These are phyloP conservation scores for Fusarium cyanostomum DNA, from an alignment of 2,329 filamentous ascomycete genomes.

Conservation along the genomic window DNA sequence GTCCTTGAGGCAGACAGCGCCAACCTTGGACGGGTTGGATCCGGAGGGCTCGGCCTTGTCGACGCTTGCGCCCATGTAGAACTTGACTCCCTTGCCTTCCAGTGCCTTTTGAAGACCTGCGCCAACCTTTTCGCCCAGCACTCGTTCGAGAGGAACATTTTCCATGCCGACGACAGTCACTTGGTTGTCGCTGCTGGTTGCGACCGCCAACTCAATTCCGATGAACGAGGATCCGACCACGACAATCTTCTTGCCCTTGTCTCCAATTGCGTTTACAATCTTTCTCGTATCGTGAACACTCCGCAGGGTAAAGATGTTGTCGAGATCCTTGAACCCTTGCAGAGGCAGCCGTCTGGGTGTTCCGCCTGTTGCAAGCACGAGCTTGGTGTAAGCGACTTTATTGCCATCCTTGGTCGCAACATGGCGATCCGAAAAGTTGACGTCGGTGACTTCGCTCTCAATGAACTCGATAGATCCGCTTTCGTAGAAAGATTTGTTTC, in stretches of 20 bases:
- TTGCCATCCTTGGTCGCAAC: conserved; percentile 80
- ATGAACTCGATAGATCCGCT: conserved; percentile 66
- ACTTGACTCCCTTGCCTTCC: conserved; percentile 89
- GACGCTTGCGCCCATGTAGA: conserved; percentile 82
- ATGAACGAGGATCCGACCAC: conserved; percentile 95
- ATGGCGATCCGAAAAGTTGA: conserved; percentile 79
- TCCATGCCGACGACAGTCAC: conserved; percentile 93
- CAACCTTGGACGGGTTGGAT: conserved; percentile 76
- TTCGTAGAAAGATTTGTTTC: conserved; percentile 81
- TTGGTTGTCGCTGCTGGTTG: conserved; percentile 79
- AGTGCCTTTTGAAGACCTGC: conserved; percentile 80
- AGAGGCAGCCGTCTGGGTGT: conserved; percentile 79
- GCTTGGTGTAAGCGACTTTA: conserved; percentile 81
- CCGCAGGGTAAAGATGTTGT: conserved; percentile 87
- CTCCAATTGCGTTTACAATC: conserved; percentile 82
- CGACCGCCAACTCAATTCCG: conserved; percentile 95
- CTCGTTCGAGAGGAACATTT: conserved; percentile 80
- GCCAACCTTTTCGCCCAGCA: conserved; percentile 86
- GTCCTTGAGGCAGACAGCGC: conserved; percentile 83
- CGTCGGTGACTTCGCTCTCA: conserved; percentile 71
- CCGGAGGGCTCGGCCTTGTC: conserved; percentile 81
- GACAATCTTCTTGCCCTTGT: conserved; percentile 89
- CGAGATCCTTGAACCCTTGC: conserved; percentile 84
- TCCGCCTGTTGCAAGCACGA: conserved; percentile 90
- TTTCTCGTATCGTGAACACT: conserved; percentile 78